A percentile compares a stretch with the other conserved stretches of the same genome.
phyloP scores from a whole-genome alignment of 371 early-diverging fungal species.

The Circinella umbellata region DNA sequence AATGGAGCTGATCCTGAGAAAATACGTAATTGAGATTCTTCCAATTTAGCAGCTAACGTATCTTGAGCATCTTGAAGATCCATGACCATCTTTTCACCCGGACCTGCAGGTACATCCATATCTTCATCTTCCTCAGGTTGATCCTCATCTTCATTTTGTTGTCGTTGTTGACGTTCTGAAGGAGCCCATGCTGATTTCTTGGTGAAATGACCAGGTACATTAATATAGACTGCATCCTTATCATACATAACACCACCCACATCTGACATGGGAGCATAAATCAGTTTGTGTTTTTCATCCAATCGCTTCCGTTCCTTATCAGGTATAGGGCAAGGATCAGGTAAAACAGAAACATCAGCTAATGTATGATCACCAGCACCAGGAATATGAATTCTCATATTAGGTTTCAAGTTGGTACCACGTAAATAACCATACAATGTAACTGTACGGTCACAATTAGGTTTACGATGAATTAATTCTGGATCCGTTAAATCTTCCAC shows the following conservation, averaged over 20 bases:
- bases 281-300: conserved; percentile 91
- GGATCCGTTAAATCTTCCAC: conserved; percentile 97
- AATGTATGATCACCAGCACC: conserved; percentile 93
- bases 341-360: conserved; percentile 72
- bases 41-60: conserved; percentile 81
- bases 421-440: conserved; percentile 95
- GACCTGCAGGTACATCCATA: conserved; percentile 51
- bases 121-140: conserved; percentile 38
- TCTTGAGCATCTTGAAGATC: conserved; percentile 84
- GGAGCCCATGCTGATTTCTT: conserved; percentile 61
- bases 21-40: conserved; percentile 78
- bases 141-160: conserved; percentile 43
- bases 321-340: conserved; percentile 95
- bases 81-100: conserved; percentile 92
- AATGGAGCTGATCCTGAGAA: conserved; percentile 82
- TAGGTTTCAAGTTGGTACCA: conserved; percentile 89
- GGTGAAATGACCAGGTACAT: conserved; percentile 87
- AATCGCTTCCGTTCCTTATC: conserved; percentile 89
- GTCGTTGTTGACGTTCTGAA: conserved; percentile 32
- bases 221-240: conserved; percentile 98
- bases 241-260: conserved; percentile 98
- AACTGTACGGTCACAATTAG: conserved; percentile 90
- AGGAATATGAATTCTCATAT: conserved; percentile 90
- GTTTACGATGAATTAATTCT: conserved; percentile 75
- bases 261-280: conserved; percentile 98